Conservation (phyloP, 352 stramenopile species). For the Pythium volutum region DNA sequence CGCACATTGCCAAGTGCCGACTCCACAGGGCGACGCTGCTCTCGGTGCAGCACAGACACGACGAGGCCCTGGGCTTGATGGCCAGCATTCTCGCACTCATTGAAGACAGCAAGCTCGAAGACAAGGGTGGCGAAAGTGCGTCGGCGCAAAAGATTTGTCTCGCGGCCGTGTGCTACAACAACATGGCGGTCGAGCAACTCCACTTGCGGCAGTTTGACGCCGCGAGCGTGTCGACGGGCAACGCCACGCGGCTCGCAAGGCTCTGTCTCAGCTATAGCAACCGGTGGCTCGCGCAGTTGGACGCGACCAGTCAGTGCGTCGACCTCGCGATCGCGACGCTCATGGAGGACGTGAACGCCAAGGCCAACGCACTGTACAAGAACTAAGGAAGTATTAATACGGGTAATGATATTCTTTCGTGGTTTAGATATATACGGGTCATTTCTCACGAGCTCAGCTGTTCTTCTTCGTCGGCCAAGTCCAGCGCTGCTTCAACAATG, state of each 20-base stretch:
- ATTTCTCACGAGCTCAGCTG: constrained; percentile 31
- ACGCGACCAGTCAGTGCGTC: constrained; percentile 80
- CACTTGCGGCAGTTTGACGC: constrained; percentile 82
- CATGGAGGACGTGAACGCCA: constrained; percentile 53
- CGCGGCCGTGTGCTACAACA: constrained; percentile 90
- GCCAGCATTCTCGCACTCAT: constrained; percentile 87
- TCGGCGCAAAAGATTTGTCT: constrained; percentile 90
- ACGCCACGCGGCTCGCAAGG: constrained; percentile 83
- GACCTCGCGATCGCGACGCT: constrained; percentile 64
- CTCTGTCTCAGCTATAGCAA: constrained; percentile 92
- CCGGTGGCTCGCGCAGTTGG: constrained; percentile 86
- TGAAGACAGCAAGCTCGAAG: constrained; percentile 85
- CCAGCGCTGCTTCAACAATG: constrained; percentile 55
- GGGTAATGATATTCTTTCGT: background rate
- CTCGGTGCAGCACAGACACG: constrained; percentile 71
- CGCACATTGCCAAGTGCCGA: constrained; percentile 88
- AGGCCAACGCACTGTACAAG: constrained; percentile 19
- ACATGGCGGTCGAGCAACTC: constrained; percentile 90
- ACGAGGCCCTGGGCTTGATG: constrained; percentile 76
- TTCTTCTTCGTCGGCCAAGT: constrained; percentile 64
- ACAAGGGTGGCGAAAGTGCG: constrained; percentile 26
- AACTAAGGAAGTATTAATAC: no score
- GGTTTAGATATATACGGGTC: no score
- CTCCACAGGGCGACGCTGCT: constrained; percentile 82
- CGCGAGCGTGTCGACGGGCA: constrained; percentile 69